Conservation (phyloP, 2,329 filamentous ascomycete genomes). For the Ceratocystis smalleyi region DNA sequence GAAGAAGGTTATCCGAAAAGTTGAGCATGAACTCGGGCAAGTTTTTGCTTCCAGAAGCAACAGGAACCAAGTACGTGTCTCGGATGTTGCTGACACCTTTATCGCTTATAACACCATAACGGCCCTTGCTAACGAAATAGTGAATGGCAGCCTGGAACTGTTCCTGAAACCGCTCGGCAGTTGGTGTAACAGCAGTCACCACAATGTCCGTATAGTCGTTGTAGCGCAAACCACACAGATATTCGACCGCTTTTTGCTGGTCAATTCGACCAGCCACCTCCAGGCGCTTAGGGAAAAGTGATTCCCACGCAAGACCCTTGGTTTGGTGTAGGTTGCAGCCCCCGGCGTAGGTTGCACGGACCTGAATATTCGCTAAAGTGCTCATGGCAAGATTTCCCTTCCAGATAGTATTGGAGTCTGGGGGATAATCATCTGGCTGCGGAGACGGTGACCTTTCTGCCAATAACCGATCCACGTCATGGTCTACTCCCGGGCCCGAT, state of each 20-base stretch:
- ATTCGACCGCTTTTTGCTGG: slow-evolving; percentile 70
- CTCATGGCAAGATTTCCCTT: slow-evolving; percentile 62
- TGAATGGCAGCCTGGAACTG: slow-evolving; percentile 66
- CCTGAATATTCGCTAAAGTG: slow-evolving; percentile 57
- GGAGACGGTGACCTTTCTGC: slow-evolving; percentile 36
- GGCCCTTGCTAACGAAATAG: slow-evolving; percentile 68
- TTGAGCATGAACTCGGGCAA: slow-evolving; percentile 80
- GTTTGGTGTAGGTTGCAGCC: slow-evolving; percentile 52
- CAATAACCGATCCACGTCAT: slow-evolving; percentile 79
- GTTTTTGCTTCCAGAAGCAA: slow-evolving; percentile 53
- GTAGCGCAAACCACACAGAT: slow-evolving; percentile 74
- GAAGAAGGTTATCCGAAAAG: slow-evolving; percentile 69
- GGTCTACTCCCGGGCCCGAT: slow-evolving; percentile 54
- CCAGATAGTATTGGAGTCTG: slow-evolving; percentile 65
- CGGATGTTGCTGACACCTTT: slow-evolving; percentile 60
- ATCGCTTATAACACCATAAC: slow-evolving; percentile 78
- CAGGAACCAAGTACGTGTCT: slow-evolving; percentile 81
- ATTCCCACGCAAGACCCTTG: slow-evolving; percentile 49
- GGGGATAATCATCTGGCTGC: slow-evolving; percentile 49
- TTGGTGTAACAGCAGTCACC: slow-evolving; percentile 56
- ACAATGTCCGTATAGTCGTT: slow-evolving; percentile 70
- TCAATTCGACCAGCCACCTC: slow-evolving; percentile 68
- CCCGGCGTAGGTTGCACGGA: slow-evolving; percentile 67
- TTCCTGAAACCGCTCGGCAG: slow-evolving; percentile 41
- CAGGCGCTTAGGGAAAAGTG: slow-evolving; percentile 55